Percentiles rank a stretch among this genome's conserved stretches.
Evolutionary conservation across 179 eudicot genomes (phyloP).

Genomic region (Heliamphora pulchella): DNA sequence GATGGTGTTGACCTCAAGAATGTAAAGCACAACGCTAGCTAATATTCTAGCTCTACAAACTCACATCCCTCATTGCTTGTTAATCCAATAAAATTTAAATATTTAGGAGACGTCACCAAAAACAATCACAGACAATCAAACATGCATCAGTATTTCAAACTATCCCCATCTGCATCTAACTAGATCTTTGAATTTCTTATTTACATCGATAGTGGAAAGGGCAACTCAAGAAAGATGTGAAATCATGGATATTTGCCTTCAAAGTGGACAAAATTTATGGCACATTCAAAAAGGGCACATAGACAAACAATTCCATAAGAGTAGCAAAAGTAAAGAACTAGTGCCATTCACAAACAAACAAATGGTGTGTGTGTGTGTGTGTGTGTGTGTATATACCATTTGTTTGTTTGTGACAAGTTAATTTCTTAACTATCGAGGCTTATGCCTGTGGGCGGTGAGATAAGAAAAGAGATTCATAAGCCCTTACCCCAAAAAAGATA

Average conservation of each 20-base stretch:
- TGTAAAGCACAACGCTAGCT: background rate
- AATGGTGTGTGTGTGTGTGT: too few relatives aligned
- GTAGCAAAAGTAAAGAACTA: background rate
- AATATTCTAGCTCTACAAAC: background rate
- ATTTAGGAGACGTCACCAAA: background rate
- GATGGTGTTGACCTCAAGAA: background rate
- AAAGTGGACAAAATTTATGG: background rate
- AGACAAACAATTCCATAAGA: background rate
- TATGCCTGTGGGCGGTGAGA: background rate
- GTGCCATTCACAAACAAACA: background rate
- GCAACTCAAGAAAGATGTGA: slow-evolving; percentile 4
- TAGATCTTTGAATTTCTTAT: background rate
- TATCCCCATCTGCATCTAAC: background rate
- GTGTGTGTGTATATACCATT: too few relatives aligned
- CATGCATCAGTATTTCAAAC: background rate
- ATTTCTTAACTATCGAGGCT: background rate
- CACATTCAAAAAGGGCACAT: background rate
- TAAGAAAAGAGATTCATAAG: background rate
- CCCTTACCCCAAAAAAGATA: background rate
- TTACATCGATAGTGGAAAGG: background rate
- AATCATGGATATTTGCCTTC: background rate
- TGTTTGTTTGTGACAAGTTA: background rate
- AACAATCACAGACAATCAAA: background rate
- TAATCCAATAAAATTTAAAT: background rate
- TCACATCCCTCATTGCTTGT: background rate